Conservation (phyloP, 1,284 basidiomycete genomes). For the Tremellales sp. region DNA sequence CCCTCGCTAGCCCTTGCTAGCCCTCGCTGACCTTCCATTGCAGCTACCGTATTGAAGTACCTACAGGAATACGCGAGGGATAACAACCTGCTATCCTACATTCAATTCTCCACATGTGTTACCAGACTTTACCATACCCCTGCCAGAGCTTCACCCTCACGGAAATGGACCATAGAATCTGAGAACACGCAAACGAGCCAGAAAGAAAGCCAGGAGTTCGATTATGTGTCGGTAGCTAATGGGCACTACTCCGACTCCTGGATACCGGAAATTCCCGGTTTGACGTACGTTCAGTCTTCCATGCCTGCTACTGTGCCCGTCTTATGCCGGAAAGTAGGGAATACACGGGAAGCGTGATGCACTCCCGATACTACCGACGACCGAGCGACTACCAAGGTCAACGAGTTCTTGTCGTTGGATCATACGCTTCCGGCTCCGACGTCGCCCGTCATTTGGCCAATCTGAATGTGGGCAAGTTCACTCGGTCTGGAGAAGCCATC, state of each 20-base stretch:
- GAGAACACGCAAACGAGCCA: constrained; percentile 2
- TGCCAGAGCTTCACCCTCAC: neutral
- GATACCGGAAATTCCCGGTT: constrained; percentile 48
- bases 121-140: constrained; percentile 23
- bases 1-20: constrained; percentile 4
- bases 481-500: constrained; percentile 6
- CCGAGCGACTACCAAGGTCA: constrained; percentile 39
- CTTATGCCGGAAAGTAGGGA: constrained; percentile 13
- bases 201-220: constrained; percentile 32
- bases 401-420: constrained; percentile 54
- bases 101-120: constrained; percentile 47
- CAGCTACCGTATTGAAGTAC: constrained; percentile 34
- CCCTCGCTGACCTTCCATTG: neutral
- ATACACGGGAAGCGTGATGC: constrained; percentile 49
- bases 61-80: constrained; percentile 41
- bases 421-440: constrained; percentile 53
- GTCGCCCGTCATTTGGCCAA: constrained; percentile 52
- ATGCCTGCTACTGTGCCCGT: neutral
- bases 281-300: constrained; percentile 28
- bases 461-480: constrained; percentile 27
- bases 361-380: constrained; percentile 52
- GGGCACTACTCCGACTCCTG: constrained; percentile 53
- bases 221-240: constrained; percentile 47
- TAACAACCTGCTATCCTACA: constrained; percentile 24
- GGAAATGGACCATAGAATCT: constrained; percentile 31